These are phyloP conservation scores for Termitomyces sp. DNA, from an alignment of 768 basidiomycete species.

Conservation along the genomic window DNA sequence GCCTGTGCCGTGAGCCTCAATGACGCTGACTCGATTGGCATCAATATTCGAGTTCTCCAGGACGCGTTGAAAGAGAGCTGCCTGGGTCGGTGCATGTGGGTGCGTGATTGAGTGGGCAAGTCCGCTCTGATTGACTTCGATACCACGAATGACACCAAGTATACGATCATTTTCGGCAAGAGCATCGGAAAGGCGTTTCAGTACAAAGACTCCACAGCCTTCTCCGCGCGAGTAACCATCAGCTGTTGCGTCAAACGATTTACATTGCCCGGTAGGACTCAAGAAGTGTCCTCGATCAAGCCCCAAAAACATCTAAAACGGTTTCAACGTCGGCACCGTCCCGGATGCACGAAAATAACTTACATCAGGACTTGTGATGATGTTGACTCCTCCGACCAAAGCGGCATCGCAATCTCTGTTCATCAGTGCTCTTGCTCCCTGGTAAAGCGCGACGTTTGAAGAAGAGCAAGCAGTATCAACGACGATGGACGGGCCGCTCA, in stretches of 20 bases:
- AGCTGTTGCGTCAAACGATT: slow-evolving; percentile 64
- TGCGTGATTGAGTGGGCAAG: slow-evolving; percentile 65
- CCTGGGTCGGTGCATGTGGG: slow-evolving; percentile 62
- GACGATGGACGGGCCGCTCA: slow-evolving; percentile 67
- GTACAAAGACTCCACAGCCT: slow-evolving; percentile 65
- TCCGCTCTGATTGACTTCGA: slow-evolving; percentile 72
- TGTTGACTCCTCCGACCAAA: slow-evolving; percentile 71
- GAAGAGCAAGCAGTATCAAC: slow-evolving; percentile 77
- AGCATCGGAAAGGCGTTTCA: slow-evolving; percentile 69
- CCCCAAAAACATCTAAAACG: slow-evolving; percentile 60
- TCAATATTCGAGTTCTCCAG: slow-evolving; percentile 39
- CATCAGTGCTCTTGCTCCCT: slow-evolving; percentile 60
- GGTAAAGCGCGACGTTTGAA: slow-evolving; percentile 61
- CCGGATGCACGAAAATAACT: slow-evolving; percentile 17
- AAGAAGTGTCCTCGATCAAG: slow-evolving; percentile 68
- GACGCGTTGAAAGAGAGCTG: slow-evolving; percentile 45
- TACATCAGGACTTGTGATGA: slow-evolving; percentile 69
- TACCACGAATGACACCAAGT: slow-evolving; percentile 60
- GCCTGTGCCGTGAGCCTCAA: slow-evolving; percentile 75
- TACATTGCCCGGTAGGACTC: slow-evolving; percentile 62
- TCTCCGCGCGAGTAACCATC: slow-evolving; percentile 72
- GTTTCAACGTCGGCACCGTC: neutral
- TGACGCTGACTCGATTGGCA: slow-evolving; percentile 46
- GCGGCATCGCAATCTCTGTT: slow-evolving; percentile 63
- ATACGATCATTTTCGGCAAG: slow-evolving; percentile 62